Percentiles rank a stretch among this genome's conserved stretches.
Conservation (phyloP, 345 rosid genomes). For the Crucihimalaya himalaica region DNA sequence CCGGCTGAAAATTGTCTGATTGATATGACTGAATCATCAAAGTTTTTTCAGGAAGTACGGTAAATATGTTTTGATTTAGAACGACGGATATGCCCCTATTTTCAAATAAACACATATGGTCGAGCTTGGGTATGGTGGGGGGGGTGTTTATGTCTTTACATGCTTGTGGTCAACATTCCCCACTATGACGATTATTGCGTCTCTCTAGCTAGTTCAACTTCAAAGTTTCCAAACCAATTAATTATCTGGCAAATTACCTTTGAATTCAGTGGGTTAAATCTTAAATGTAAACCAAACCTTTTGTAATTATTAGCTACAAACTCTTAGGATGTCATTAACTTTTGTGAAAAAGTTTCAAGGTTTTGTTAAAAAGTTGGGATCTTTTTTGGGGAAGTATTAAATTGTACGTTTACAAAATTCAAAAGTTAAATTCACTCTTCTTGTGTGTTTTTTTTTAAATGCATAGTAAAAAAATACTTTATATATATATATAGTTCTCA, state of each 20-base stretch:
- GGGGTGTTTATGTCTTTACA: conserved; percentile 30
- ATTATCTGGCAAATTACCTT: conserved; percentile 17
- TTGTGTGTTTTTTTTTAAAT: not conserved
- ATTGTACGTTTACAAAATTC: conserved; percentile 18
- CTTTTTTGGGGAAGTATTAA: conserved; percentile 26
- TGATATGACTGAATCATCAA: conserved; percentile 38
- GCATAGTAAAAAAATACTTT: conserved; percentile 1
- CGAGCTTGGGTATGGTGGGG: not conserved
- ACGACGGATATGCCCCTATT: conserved; percentile 8
- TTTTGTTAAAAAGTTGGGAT: conserved; percentile 24
- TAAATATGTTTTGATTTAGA: conserved; percentile 24
- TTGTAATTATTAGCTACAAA: conserved; percentile 1
- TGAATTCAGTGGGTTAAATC: conserved; percentile 7
- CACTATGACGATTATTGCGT: conserved; percentile 20
- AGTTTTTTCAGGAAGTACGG: conserved; percentile 42
- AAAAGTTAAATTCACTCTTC: conserved; percentile 7
- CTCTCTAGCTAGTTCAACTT: conserved; percentile 22
- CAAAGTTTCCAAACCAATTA: conserved; percentile 24
- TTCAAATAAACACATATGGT: not conserved
- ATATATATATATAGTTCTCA: not conserved
- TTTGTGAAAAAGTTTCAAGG: conserved; percentile 9
- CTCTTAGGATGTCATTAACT: conserved; percentile 2
- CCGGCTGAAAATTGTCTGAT: conserved; percentile 24
- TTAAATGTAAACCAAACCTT: conserved; percentile 17
- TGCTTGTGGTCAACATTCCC: conserved; percentile 11